Conservation (phyloP, 305 asterid genomes). For the Rubia occidens region DNA sequence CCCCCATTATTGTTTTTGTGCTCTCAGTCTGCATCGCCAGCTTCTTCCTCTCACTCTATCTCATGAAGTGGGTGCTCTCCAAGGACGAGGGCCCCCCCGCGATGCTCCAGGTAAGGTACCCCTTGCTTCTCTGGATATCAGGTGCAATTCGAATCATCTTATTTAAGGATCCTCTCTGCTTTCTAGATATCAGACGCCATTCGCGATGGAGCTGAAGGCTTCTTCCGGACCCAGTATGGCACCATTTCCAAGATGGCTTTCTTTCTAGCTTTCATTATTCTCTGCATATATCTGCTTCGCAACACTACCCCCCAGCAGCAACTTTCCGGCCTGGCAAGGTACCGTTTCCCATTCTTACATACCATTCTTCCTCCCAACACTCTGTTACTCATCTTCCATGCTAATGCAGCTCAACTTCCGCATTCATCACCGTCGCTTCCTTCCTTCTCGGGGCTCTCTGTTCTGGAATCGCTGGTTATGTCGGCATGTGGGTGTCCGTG, state of each 20-base stretch:
- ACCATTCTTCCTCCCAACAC: neutral
- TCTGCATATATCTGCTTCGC: slow-evolving; percentile 80
- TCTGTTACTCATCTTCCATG: too few species aligned
- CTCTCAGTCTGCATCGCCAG: slow-evolving; percentile 83
- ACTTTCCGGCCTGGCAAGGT: slow-evolving; percentile 93
- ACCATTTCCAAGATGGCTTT: slow-evolving; percentile 95
- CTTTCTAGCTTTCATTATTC: slow-evolving; percentile 60
- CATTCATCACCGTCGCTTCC: slow-evolving; percentile 79
- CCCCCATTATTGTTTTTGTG: slow-evolving; percentile 83
- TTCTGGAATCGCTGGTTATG: slow-evolving; percentile 98
- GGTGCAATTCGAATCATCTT: too few species aligned
- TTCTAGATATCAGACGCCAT: slow-evolving; percentile 97
- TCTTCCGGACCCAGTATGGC: slow-evolving; percentile 92
- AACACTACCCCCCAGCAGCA: slow-evolving; percentile 89
- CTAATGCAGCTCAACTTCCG: slow-evolving; percentile 58
- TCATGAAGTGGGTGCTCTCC: slow-evolving; percentile 83
- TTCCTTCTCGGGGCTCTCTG: slow-evolving; percentile 96
- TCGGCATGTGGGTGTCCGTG: slow-evolving; percentile 99
- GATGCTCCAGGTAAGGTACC: slow-evolving; percentile 70
- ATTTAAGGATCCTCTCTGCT: slow-evolving; percentile 7
- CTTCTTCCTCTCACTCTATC: slow-evolving; percentile 64
- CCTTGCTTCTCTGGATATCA: neutral
- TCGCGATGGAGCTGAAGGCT: slow-evolving; percentile 99
- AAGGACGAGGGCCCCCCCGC: slow-evolving; percentile 99
- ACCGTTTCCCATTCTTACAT: slow-evolving; percentile 15